phyloP scores from a whole-genome alignment of 768 basidiomycete species.

The Suillus variegatus region DNA sequence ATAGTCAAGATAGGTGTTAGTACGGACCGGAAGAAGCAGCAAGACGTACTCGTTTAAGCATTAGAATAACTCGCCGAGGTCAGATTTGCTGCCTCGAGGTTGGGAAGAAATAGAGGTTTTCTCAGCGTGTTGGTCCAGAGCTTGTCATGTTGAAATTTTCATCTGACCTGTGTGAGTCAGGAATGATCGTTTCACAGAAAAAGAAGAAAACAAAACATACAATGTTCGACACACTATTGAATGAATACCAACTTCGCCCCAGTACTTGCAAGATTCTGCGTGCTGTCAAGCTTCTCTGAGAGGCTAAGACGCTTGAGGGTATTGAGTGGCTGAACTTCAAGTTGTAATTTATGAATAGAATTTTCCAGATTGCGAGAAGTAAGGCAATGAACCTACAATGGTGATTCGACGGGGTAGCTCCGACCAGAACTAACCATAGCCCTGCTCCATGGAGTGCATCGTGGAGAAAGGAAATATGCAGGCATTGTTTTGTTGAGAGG shows the following conservation, averaged over 20 bases:
- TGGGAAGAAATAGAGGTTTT: background rate
- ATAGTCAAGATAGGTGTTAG: background rate
- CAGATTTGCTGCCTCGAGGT: background rate
- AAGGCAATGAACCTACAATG: slow-evolving; percentile 16
- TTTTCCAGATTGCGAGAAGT: slow-evolving; percentile 68
- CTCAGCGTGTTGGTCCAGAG: background rate
- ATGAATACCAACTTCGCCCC: slow-evolving; percentile 60
- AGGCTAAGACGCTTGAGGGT: slow-evolving; percentile 81
- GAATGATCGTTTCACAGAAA: background rate
- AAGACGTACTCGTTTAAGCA: background rate
- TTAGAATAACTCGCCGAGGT: background rate
- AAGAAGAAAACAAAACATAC: background rate
- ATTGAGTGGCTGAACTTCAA: slow-evolving; percentile 73
- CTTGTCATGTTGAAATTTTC: background rate
- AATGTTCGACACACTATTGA: slow-evolving; percentile 30
- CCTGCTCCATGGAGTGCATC: too few relatives aligned
- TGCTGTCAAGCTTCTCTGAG: slow-evolving; percentile 80
- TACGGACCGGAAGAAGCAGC: background rate
- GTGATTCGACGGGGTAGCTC: too few relatives aligned
- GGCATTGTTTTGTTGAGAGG: too few relatives aligned
- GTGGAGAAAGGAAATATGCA: too few relatives aligned
- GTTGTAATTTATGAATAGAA: slow-evolving; percentile 71
- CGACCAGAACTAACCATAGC: too few relatives aligned
- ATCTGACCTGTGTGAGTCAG: background rate
- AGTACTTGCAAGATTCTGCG: slow-evolving; percentile 46